Evolutionary conservation across 1,284 basidiomycete species (phyloP).

Genomic region (Mycena citricolor): DNA sequence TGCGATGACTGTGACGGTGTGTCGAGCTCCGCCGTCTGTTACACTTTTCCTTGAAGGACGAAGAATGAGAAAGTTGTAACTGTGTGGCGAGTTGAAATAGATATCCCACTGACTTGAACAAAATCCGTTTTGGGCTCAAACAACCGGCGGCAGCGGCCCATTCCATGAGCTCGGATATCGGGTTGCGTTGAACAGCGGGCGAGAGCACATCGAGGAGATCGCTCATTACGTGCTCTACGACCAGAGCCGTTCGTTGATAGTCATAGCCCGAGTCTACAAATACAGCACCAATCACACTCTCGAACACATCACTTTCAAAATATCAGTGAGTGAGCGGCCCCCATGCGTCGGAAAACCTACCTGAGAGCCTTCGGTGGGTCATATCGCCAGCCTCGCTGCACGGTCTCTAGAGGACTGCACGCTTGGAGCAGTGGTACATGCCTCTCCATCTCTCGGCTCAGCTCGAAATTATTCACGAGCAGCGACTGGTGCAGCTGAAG

Average conservation of each 20-base stretch:
- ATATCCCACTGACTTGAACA: conserved; percentile 36
- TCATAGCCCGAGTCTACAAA: conserved; percentile 78
- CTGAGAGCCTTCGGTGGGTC: conserved; percentile 79
- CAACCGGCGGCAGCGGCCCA: conserved; percentile 64
- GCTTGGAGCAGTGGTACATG: conserved; percentile 59
- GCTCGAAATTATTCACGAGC: conserved; percentile 67
- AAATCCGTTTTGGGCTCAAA: conserved; percentile 25
- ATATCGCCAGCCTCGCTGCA: conserved; percentile 71
- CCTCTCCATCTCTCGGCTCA: conserved; percentile 61
- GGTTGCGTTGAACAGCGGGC: conserved; percentile 62
- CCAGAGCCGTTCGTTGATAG: conserved; percentile 58
- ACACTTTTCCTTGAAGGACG: conserved; percentile 45
- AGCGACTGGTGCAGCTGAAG: conserved; percentile 70
- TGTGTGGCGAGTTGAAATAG: no score
- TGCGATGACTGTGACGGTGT: conserved; percentile 53
- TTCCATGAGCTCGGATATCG: conserved; percentile 63
- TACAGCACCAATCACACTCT: conserved; percentile 82
- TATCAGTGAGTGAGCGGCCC: neutral
- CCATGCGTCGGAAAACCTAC: neutral
- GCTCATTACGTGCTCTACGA: conserved; percentile 61
- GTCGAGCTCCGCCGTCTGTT: conserved; percentile 42
- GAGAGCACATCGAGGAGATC: conserved; percentile 58
- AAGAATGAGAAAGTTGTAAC: no score
- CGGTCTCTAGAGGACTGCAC: conserved; percentile 58
- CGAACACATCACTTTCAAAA: conserved; percentile 61